These are phyloP conservation scores for Calonectria pseudoturangicola DNA, from an alignment of 2,329 filamentous ascomycete species.

Conservation along the genomic window DNA sequence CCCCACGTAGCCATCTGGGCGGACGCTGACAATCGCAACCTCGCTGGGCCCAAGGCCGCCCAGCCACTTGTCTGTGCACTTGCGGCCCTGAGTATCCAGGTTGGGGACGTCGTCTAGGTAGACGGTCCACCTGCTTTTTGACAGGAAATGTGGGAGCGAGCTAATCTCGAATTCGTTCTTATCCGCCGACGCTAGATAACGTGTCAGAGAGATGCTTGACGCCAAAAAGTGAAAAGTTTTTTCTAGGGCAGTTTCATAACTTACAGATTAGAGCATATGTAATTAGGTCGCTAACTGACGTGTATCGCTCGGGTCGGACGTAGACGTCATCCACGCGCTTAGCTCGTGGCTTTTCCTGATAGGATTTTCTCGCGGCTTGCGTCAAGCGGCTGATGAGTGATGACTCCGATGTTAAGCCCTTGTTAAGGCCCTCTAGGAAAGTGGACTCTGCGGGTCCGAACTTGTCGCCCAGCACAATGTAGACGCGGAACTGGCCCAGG, in stretches of 20 bases:
- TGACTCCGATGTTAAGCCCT: constrained; percentile 67
- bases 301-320: constrained; percentile 79
- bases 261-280: constrained; percentile 80
- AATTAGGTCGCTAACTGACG: constrained; percentile 78
- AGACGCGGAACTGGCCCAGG: constrained; percentile 84
- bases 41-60: constrained; percentile 42
- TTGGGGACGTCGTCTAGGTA: constrained; percentile 43
- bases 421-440: constrained; percentile 76
- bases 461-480: constrained; percentile 79
- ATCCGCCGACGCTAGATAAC: constrained; percentile 36
- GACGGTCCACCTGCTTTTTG: constrained; percentile 43
- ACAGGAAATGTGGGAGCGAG: constrained; percentile 37
- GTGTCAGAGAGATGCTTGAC: constrained; percentile 20
- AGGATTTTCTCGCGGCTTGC: constrained; percentile 75
- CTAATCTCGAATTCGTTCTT: constrained; percentile 45
- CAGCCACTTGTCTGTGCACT: constrained; percentile 53
- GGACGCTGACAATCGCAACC: constrained; percentile 44
- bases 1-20: constrained; percentile 52
- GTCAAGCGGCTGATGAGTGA: constrained; percentile 76
- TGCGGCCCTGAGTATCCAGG: constrained; percentile 41
- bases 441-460: constrained; percentile 63
- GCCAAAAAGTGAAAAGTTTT: not conserved
- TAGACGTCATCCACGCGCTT: constrained; percentile 78
- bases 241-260: constrained; percentile 43
- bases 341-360: constrained; percentile 73